Percentiles rank a stretch among this genome's conserved stretches.
Evolutionary conservation across 192 early-diverging fungal genomes (phyloP).

Genomic region (Irineochytrium annulatum): DNA sequence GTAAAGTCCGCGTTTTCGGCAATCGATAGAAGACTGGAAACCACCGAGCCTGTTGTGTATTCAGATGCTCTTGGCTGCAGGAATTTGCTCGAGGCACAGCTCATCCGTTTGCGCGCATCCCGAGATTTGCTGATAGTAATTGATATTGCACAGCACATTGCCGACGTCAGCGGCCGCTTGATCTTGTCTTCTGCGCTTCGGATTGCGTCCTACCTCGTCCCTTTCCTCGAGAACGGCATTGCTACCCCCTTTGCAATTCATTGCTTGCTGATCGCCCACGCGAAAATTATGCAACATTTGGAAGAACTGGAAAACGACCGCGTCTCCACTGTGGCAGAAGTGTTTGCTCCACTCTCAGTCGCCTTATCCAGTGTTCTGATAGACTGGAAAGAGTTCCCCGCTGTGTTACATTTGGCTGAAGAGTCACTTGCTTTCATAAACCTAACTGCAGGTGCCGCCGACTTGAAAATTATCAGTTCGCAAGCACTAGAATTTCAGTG

Average conservation of each 20-base stretch:
- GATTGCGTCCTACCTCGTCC: slow-evolving; percentile 9
- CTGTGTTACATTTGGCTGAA: slow-evolving; percentile 13
- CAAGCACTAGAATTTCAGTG: slow-evolving; percentile 30
- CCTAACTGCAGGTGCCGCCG: slow-evolving; percentile 9
- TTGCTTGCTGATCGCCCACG: slow-evolving; percentile 22
- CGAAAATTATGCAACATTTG: slow-evolving; percentile 12
- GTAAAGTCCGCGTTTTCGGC: slow-evolving; percentile 23
- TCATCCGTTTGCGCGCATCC: slow-evolving; percentile 11
- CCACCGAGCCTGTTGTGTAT: slow-evolving; percentile 19
- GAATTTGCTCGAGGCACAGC: slow-evolving; percentile 16
- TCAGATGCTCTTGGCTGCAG: slow-evolving; percentile 22
- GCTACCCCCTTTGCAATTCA: slow-evolving; percentile 21
- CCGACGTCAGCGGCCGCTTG: slow-evolving; percentile 13
- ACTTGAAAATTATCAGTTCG: slow-evolving; percentile 39
- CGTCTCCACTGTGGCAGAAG: slow-evolving; percentile 8
- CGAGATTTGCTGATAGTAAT: slow-evolving; percentile 27
- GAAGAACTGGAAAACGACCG: slow-evolving; percentile 28
- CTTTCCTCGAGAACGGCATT: slow-evolving; percentile 22
- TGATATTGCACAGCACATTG: slow-evolving; percentile 25
- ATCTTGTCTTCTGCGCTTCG: slow-evolving; percentile 23
- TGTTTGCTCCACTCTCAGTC: slow-evolving; percentile 28
- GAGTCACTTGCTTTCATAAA: slow-evolving; percentile 26
- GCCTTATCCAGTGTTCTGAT: slow-evolving; percentile 7
- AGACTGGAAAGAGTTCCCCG: slow-evolving; percentile 8
- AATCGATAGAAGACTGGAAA: slow-evolving; percentile 21